phyloP scores from a whole-genome alignment of 352 stramenopile species.

The Elongisporangium undulatum region DNA sequence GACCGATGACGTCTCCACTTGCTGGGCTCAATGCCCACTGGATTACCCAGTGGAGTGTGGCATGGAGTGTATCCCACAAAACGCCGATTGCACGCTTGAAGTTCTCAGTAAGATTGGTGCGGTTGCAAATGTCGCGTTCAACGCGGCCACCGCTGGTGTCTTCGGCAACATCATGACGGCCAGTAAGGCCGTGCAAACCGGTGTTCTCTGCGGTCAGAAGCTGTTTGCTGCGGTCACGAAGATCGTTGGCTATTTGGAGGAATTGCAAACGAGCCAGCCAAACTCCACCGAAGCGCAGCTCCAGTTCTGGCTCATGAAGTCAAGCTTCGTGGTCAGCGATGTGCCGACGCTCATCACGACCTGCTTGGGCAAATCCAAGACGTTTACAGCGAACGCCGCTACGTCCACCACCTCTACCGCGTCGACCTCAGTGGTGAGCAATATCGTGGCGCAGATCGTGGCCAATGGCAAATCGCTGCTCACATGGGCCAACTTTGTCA shows the following conservation, averaged over 20 bases:
- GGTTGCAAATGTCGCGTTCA: slow-evolving; percentile 22
- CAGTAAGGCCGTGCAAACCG: slow-evolving; percentile 34
- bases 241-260: slow-evolving; percentile 33
- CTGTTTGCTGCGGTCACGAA: slow-evolving; percentile 42
- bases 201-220: slow-evolving; percentile 41
- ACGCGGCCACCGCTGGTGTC: slow-evolving; percentile 17
- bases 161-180: slow-evolving; percentile 24
- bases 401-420: slow-evolving; percentile 18
- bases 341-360: slow-evolving; percentile 41
- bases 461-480: slow-evolving; percentile 37
- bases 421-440: slow-evolving; percentile 22
- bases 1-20: slow-evolving; percentile 25
- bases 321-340: slow-evolving; percentile 48
- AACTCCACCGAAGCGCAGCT: slow-evolving; percentile 47
- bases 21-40: slow-evolving; percentile 45
- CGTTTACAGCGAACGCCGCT: slow-evolving; percentile 13
- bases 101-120: slow-evolving; percentile 25
- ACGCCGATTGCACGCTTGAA: slow-evolving; percentile 29
- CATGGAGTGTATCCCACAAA: slow-evolving; percentile 47
- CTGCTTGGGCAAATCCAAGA: slow-evolving; percentile 22
- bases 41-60: slow-evolving; percentile 43
- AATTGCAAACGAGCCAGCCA: slow-evolving; percentile 24
- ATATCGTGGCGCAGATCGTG: slow-evolving; percentile 26
- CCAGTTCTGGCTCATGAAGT: slow-evolving; percentile 43
- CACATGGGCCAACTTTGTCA: slow-evolving; percentile 24